phyloP scores from a whole-genome alignment of 2,329 filamentous ascomycete genomes.

The Clonostachys rosea region DNA sequence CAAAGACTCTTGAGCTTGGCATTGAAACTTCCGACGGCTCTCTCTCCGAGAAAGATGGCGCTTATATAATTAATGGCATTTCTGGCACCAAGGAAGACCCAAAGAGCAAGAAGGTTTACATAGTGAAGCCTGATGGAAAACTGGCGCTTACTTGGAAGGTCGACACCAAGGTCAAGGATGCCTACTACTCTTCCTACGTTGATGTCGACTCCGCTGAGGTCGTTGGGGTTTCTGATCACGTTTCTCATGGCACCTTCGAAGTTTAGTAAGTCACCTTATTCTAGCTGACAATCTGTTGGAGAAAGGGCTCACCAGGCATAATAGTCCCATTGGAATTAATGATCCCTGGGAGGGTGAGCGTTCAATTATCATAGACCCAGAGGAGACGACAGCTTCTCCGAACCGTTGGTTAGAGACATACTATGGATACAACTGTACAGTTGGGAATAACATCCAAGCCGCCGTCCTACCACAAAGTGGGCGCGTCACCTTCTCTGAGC shows the following conservation, averaged over 20 bases:
- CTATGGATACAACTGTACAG: too few species aligned
- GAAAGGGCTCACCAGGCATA: not conserved
- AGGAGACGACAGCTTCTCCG: not conserved
- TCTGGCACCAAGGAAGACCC: constrained; percentile 39
- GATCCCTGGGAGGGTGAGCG: not conserved
- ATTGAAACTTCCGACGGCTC: constrained; percentile 4
- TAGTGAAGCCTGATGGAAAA: constrained; percentile 34
- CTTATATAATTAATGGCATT: constrained; percentile 33
- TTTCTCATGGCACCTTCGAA: constrained; percentile 39
- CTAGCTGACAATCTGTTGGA: too few species aligned
- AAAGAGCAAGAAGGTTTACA: constrained; percentile 44
- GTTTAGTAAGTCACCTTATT: constrained; percentile 36
- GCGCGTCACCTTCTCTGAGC: constrained; percentile 36
- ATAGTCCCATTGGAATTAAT: not conserved
- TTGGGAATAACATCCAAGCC: not conserved
- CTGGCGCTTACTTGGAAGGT: constrained; percentile 45
- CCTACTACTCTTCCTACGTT: constrained; percentile 48
- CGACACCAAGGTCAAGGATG: constrained; percentile 43
- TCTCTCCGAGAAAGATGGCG: constrained; percentile 5
- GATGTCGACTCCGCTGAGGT: constrained; percentile 37
- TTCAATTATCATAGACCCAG: constrained; percentile 42
- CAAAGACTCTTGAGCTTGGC: constrained; percentile 9
- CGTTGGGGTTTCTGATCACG: constrained; percentile 45
- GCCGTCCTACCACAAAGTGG: not conserved
- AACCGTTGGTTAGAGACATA: not conserved